Percentiles rank a stretch among this genome's conserved stretches.
Evolutionary conservation across 2,329 filamentous ascomycete species (phyloP).

Genomic region (Phyllosticta citribraziliensis): DNA sequence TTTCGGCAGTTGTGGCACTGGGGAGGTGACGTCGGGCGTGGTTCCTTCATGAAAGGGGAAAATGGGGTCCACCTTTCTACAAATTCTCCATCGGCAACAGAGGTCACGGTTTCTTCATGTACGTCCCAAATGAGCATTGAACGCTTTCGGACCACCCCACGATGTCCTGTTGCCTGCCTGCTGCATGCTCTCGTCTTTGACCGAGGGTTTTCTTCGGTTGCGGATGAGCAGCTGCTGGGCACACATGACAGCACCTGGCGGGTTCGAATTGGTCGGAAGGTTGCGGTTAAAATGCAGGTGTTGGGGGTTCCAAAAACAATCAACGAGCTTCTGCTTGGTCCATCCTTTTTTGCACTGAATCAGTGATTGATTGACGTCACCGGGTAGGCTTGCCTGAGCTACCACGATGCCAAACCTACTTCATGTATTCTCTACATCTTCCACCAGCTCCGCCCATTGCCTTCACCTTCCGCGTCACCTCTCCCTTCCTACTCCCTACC

Average conservation of each 20-base stretch:
- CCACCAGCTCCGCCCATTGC: too few relatives aligned
- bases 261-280: neutral
- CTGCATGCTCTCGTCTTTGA: neutral
- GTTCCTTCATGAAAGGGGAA: slow-evolving; percentile 28
- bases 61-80: slow-evolving; percentile 28
- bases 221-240: neutral
- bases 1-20: neutral
- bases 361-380: neutral
- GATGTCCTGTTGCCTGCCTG: neutral
- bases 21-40: slow-evolving; percentile 30
- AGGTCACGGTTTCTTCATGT: slow-evolving; percentile 34
- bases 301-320: neutral
- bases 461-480: neutral
- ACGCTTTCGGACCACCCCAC: neutral
- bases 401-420: neutral
- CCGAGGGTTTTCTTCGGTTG: too few relatives aligned
- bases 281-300: neutral
- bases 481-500: neutral
- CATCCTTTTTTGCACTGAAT: neutral
- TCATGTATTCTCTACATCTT: too few relatives aligned
- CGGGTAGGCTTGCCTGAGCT: neutral
- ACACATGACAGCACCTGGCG: neutral
- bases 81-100: slow-evolving; percentile 26
- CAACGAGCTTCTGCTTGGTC: neutral
- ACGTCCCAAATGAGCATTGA: slow-evolving; percentile 26